Evolutionary conservation across 805 yeast genomes (phyloP).

Genomic region (Pichia insulana): DNA sequence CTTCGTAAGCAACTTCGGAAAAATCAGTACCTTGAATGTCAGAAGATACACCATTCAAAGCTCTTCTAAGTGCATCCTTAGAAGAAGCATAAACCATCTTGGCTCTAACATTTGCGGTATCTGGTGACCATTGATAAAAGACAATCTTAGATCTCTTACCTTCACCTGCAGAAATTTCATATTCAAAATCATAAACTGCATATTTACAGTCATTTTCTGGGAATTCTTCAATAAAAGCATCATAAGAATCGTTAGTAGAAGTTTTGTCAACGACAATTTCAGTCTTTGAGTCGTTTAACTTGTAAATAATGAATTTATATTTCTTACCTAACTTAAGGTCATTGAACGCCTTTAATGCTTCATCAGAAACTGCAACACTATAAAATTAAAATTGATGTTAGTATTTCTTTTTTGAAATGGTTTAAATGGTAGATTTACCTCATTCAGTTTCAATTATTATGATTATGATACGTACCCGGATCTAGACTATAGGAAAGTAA

Average conservation of each 20-base stretch:
- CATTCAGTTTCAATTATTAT: too few relatives aligned
- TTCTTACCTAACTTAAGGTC: constrained; percentile 92
- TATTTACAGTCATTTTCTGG: constrained; percentile 96
- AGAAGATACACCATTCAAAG: constrained; percentile 87
- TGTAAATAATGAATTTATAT: constrained; percentile 73
- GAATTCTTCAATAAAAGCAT: constrained; percentile 73
- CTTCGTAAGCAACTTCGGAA: constrained; percentile 92
- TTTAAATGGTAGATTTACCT: too few relatives aligned
- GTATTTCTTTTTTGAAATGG: too few relatives aligned
- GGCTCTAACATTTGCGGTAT: constrained; percentile 87
- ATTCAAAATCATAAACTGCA: constrained; percentile 95
- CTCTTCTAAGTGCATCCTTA: constrained; percentile 94
- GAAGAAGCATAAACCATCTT: constrained; percentile 99
- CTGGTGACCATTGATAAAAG: constrained; percentile 93
- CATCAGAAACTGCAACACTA: constrained; percentile 78
- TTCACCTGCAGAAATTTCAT: constrained; percentile 80
- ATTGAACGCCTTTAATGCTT: constrained; percentile 87
- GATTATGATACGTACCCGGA: constrained; percentile 24
- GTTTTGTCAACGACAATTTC: constrained; percentile 83
- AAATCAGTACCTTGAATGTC: constrained; percentile 98
- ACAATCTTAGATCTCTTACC: constrained; percentile 78
- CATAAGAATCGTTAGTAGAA: constrained; percentile 69
- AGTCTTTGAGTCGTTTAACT: constrained; percentile 78
- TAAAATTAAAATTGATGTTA: constrained; percentile 1
- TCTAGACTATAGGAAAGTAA: constrained; percentile 22